These are phyloP conservation scores for Salinomyces thailandicus DNA, from an alignment of 2,329 filamentous ascomycete genomes.

Conservation along the genomic window DNA sequence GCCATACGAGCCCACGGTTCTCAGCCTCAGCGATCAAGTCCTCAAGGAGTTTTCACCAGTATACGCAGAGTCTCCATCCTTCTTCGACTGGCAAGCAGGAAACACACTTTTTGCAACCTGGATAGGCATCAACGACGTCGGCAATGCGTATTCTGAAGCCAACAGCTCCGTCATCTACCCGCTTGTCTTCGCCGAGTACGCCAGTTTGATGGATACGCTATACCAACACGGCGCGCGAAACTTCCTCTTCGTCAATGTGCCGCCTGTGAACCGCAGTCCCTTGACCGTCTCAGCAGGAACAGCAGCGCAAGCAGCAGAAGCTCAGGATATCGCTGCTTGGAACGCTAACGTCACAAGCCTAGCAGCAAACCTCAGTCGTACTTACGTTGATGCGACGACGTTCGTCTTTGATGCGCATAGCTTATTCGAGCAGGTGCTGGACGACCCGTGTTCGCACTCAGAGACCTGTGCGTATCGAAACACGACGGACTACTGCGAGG, in stretches of 20 bases:
- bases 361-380: conserved; percentile 30
- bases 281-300: conserved; percentile 6
- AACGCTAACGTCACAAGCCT: conserved; percentile 39
- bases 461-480: conserved; percentile 47
- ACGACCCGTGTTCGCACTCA: conserved; percentile 39
- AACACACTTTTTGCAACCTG: conserved; percentile 29
- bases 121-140: conserved; percentile 49
- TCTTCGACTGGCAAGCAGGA: conserved; percentile 31
- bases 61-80: conserved; percentile 18
- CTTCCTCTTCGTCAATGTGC: conserved; percentile 40
- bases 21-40: conserved; percentile 44
- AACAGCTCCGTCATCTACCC: conserved; percentile 26
- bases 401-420: conserved; percentile 45
- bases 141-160: conserved; percentile 37
- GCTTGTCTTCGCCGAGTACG: conserved; percentile 30
- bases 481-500: conserved; percentile 44
- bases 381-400: conserved; percentile 34
- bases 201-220: conserved; percentile 28
- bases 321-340: conserved; percentile 37
- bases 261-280: conserved; percentile 36
- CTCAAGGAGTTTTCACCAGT: conserved; percentile 32
- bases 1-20: conserved; percentile 40
- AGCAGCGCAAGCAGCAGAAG: conserved; percentile 24
- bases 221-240: conserved; percentile 39
- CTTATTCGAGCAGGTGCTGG: conserved; percentile 44